These are phyloP conservation scores for Aureobasidium sp. DNA, from an alignment of 2,329 filamentous ascomycete genomes.

Conservation along the genomic window DNA sequence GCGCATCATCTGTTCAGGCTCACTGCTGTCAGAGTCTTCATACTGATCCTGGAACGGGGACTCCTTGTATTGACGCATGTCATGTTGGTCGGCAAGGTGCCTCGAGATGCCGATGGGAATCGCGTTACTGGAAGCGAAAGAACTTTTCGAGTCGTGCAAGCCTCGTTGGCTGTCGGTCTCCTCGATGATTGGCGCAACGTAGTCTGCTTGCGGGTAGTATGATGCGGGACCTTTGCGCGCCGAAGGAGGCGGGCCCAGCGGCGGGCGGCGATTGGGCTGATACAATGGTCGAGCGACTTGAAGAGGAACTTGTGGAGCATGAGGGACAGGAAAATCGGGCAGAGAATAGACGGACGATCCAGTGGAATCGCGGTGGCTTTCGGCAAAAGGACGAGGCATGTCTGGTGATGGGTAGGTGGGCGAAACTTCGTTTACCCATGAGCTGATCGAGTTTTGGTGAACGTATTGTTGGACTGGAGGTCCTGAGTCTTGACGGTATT, in stretches of 20 bases:
- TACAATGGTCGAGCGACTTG: slow-evolving; percentile 21
- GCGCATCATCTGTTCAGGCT: slow-evolving; percentile 28
- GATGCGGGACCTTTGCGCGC: slow-evolving; percentile 39
- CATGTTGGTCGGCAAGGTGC: slow-evolving; percentile 16
- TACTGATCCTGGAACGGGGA: slow-evolving; percentile 11
- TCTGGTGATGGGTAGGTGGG: slow-evolving; percentile 20
- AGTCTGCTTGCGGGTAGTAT: slow-evolving; percentile 40
- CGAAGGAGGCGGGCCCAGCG: slow-evolving; percentile 41
- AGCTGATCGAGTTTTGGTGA: slow-evolving; percentile 8
- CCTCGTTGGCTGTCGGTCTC: slow-evolving; percentile 31
- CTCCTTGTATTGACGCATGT: background rate
- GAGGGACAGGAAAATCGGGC: slow-evolving; percentile 33
- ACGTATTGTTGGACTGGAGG: background rate
- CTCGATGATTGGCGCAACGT: slow-evolving; percentile 41
- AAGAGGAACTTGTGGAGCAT: slow-evolving; percentile 21
- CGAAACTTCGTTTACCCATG: slow-evolving; percentile 19
- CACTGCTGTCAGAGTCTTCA: background rate
- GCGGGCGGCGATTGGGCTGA: slow-evolving; percentile 29
- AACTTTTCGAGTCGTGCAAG: slow-evolving; percentile 29
- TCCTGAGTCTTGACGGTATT: slow-evolving; percentile 4
- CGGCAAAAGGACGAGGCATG: slow-evolving; percentile 28
- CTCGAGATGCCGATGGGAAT: slow-evolving; percentile 33
- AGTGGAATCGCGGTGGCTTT: slow-evolving; percentile 29
- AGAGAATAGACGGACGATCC: slow-evolving; percentile 32
- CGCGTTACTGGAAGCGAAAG: slow-evolving; percentile 41